Percentiles rank a stretch among this genome's conserved stretches.
Conservation (phyloP, 1,284 basidiomycete genomes). For the Ustanciosporium gigantosporum region DNA sequence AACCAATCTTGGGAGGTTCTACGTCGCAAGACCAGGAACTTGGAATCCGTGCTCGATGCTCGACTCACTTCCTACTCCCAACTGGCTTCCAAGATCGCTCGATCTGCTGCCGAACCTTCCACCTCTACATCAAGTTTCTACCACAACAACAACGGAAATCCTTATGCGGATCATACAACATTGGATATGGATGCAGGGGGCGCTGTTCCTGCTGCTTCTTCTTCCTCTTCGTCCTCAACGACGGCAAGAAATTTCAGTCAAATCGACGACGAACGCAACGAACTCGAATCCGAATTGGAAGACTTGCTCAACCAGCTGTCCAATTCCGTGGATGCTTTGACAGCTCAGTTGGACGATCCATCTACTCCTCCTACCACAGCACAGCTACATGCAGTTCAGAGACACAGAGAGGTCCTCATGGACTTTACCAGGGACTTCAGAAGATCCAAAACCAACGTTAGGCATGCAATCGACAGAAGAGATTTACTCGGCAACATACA, state of each 20-base stretch:
- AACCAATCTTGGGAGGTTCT: conserved; percentile 62
- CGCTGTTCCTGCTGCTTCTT: conserved; percentile 1
- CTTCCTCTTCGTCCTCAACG: too few species aligned
- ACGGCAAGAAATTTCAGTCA: conserved; percentile 3
- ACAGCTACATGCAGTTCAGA: conserved; percentile 83
- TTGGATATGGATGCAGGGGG: conserved; percentile 22
- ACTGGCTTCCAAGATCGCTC: conserved; percentile 75
- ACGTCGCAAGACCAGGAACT: conserved; percentile 82
- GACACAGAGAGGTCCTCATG: conserved; percentile 84
- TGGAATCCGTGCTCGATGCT: conserved; percentile 85
- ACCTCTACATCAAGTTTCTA: conserved; percentile 3
- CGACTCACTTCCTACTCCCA: conserved; percentile 87
- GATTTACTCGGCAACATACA: conserved; percentile 88
- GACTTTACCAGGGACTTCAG: conserved; percentile 77
- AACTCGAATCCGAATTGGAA: conserved; percentile 76
- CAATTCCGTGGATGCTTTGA: conserved; percentile 64
- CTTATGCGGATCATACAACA: conserved; percentile 24
- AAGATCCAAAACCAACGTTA: conserved; percentile 62
- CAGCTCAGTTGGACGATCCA: conserved; percentile 71
- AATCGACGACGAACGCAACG: conserved; percentile 44
- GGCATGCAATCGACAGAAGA: conserved; percentile 79
- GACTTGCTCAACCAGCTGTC: conserved; percentile 70
- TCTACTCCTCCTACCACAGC: conserved; percentile 77
- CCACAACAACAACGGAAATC: conserved; percentile 1
- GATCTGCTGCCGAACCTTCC: conserved; percentile 21